Evolutionary conservation across 352 stramenopile genomes (phyloP).

Genomic region (Phytopythium ostracodes): DNA sequence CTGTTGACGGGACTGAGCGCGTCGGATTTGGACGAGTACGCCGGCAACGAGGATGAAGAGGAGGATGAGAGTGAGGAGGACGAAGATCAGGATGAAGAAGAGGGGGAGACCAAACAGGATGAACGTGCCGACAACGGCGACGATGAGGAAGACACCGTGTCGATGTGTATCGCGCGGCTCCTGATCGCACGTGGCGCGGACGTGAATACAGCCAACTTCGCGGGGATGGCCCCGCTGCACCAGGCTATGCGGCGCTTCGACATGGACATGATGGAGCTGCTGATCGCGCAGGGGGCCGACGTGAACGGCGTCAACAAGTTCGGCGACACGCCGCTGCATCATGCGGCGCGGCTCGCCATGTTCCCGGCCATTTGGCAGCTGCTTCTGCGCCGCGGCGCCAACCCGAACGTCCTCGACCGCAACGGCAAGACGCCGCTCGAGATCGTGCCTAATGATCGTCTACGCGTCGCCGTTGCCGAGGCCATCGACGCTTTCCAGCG

Average conservation of each 20-base stretch:
- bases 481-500: neutral
- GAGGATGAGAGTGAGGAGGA: neutral
- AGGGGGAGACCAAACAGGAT: conserved; percentile 5
- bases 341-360: conserved; percentile 22
- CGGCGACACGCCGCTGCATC: conserved; percentile 29
- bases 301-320: conserved; percentile 27
- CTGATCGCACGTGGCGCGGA: conserved; percentile 22
- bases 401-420: conserved; percentile 16
- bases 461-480: conserved; percentile 19
- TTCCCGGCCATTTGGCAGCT: conserved; percentile 25
- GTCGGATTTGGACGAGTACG: conserved; percentile 26
- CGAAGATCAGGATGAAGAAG: conserved; percentile 16
- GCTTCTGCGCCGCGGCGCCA: conserved; percentile 19
- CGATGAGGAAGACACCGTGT: conserved; percentile 8
- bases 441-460: conserved; percentile 21
- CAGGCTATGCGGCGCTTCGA: conserved; percentile 29
- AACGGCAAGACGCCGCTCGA: conserved; percentile 23
- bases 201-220: conserved; percentile 21
- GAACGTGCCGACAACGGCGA: neutral
- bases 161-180: conserved; percentile 20
- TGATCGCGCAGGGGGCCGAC: conserved; percentile 22
- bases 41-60: conserved; percentile 1
- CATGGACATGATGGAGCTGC: conserved; percentile 24
- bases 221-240: conserved; percentile 18
- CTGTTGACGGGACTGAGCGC: conserved; percentile 19